phyloP scores from a whole-genome alignment of 345 rosid genomes.

The Salix koriyanagi region DNA sequence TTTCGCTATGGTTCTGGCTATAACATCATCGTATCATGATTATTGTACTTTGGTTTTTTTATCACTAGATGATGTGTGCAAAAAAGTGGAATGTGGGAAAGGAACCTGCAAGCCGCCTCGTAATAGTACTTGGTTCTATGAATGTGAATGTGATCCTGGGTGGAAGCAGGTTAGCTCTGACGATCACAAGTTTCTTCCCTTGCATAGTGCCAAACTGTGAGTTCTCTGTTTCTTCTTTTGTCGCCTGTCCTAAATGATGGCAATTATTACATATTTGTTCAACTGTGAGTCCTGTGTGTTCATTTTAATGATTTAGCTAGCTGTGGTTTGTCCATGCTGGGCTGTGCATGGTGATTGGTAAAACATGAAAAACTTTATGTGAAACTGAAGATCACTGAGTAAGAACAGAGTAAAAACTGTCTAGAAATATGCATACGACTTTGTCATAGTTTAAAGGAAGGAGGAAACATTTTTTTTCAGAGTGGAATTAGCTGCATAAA shows the following conservation, averaged over 20 bases:
- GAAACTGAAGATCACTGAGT: background rate
- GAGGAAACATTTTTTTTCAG: background rate
- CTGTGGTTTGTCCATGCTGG: background rate
- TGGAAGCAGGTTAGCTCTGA: slow-evolving; percentile 54
- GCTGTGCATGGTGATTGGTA: background rate
- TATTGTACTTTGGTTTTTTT: background rate
- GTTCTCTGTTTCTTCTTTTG: slow-evolving; percentile 12
- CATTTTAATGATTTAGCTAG: background rate
- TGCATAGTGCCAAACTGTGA: slow-evolving; percentile 79
- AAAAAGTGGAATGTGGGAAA: slow-evolving; percentile 54
- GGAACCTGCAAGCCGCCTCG: slow-evolving; percentile 54
- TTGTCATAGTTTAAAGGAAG: too few species aligned
- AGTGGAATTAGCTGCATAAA: background rate
- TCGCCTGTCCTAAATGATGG: background rate
- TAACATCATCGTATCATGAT: background rate
- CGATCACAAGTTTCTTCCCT: slow-evolving; percentile 69
- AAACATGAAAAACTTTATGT: background rate
- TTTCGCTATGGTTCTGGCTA: background rate
- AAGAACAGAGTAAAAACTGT: background rate
- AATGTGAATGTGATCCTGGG: slow-evolving; percentile 65
- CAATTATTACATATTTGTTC: background rate
- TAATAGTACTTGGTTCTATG: slow-evolving; percentile 32
- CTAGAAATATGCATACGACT: background rate
- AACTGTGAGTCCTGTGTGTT: background rate
- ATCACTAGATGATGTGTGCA: slow-evolving; percentile 47